Evolutionary conservation across 2,329 filamentous ascomycete species (phyloP).

Genomic region (Trichoderma endophyticum): DNA sequence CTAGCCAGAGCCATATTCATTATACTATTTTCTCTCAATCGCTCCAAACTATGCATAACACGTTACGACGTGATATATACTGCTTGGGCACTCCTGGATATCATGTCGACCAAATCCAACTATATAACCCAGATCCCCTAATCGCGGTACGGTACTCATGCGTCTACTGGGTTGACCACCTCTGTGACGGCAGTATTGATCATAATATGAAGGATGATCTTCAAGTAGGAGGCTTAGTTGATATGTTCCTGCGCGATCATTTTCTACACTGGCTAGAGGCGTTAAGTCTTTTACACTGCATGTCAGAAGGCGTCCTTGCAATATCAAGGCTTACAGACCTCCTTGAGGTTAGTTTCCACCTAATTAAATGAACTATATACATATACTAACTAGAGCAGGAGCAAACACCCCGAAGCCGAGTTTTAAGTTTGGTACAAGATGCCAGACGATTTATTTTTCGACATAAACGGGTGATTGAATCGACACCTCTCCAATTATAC

Average conservation of each 20-base stretch:
- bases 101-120: background rate
- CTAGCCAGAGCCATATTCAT: background rate
- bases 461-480: background rate
- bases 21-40: background rate
- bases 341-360: background rate
- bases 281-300: constrained; percentile 33
- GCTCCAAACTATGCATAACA: background rate
- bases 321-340: constrained; percentile 5
- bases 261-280: constrained; percentile 43
- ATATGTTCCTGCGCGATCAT: background rate
- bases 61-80: background rate
- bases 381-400: background rate
- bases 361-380: background rate
- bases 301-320: constrained; percentile 22
- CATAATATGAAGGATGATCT: background rate
- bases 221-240: background rate
- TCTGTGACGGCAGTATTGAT: background rate
- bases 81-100: background rate
- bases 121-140: background rate
- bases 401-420: background rate
- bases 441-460: background rate
- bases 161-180: background rate
- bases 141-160: background rate
- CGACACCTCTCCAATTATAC: background rate
- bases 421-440: background rate